Evolutionary conservation across 1,284 basidiomycete species (phyloP).

Genomic region (Fomitopsis betulina): DNA sequence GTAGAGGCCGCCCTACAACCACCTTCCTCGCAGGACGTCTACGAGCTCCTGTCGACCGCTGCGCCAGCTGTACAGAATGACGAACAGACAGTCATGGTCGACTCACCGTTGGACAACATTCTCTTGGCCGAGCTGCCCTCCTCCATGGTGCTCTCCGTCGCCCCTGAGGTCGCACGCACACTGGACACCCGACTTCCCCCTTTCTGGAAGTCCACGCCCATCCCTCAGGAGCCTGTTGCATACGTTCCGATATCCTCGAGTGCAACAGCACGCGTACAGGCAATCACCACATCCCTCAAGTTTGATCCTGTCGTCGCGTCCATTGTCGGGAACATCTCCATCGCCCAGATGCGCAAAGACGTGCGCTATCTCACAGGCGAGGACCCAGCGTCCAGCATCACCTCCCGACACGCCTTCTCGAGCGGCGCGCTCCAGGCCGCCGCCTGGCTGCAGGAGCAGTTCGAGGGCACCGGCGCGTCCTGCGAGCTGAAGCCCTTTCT

Average conservation of each 20-base stretch:
- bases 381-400: conserved; percentile 56
- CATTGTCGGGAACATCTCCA: conserved; percentile 59
- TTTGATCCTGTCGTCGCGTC: conserved; percentile 59
- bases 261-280: conserved; percentile 44
- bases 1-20: conserved; percentile 35
- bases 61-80: conserved; percentile 11
- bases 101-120: conserved; percentile 17
- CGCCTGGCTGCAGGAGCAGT: conserved; percentile 65
- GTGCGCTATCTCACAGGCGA: conserved; percentile 83
- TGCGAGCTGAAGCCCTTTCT: conserved; percentile 69
- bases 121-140: conserved; percentile 37
- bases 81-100: conserved; percentile 27
- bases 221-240: conserved; percentile 42
- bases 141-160: conserved; percentile 44
- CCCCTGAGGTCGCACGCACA: conserved; percentile 27
- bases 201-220: conserved; percentile 55
- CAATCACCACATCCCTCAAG: conserved; percentile 43
- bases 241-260: conserved; percentile 49
- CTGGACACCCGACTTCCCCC: conserved; percentile 52
- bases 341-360: conserved; percentile 60
- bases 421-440: conserved; percentile 66
- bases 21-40: conserved; percentile 23
- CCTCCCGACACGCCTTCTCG: conserved; percentile 77
- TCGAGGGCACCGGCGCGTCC: conserved; percentile 69
- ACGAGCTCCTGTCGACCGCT: conserved; percentile 24